A percentile compares a stretch with the other conserved stretches of the same genome.
Evolutionary conservation across 225 moss, liverwort and hornwort genomes (phyloP).

Genomic region (Ulota crispa): DNA sequence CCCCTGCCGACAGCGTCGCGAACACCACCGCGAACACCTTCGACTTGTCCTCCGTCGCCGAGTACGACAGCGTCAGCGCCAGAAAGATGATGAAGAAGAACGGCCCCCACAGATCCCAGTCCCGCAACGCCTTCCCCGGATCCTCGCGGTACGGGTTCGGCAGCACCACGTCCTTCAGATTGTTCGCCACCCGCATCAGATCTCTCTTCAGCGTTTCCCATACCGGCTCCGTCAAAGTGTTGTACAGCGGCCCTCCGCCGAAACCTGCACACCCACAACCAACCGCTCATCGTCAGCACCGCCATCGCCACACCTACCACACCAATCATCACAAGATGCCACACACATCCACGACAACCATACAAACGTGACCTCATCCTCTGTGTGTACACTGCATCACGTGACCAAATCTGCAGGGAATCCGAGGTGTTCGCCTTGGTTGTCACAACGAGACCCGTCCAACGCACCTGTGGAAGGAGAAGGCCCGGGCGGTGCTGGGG

Average conservation of each 20-base stretch:
- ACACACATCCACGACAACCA: neutral
- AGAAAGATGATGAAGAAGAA: conserved; percentile 95
- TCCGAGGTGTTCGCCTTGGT: neutral
- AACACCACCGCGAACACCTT: conserved; percentile 94
- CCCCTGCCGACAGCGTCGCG: conserved; percentile 84
- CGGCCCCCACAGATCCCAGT: conserved; percentile 97
- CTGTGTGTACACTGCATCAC: neutral
- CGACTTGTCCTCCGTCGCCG: conserved; percentile 80
- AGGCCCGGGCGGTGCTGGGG: conserved; percentile 41
- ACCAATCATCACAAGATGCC: neutral
- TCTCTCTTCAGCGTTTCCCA: conserved; percentile 85
- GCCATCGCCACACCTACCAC: neutral
- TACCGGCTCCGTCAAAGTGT: conserved; percentile 85
- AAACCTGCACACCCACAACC: conserved; percentile 39
- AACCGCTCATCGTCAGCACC: neutral
- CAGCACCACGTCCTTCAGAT: conserved; percentile 88
- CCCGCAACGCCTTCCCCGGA: conserved; percentile 87
- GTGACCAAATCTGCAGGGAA: neutral
- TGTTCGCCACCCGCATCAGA: conserved; percentile 65
- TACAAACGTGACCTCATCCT: neutral
- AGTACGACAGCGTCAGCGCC: conserved; percentile 74
- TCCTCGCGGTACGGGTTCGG: conserved; percentile 90
- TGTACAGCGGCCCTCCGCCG: conserved; percentile 73
- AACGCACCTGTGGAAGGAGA: conserved; percentile 37
- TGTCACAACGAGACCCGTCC: neutral